Evolutionary conservation across 176 grass and related monocot genomes (phyloP).

Genomic region (Aegilops bicornis): DNA sequence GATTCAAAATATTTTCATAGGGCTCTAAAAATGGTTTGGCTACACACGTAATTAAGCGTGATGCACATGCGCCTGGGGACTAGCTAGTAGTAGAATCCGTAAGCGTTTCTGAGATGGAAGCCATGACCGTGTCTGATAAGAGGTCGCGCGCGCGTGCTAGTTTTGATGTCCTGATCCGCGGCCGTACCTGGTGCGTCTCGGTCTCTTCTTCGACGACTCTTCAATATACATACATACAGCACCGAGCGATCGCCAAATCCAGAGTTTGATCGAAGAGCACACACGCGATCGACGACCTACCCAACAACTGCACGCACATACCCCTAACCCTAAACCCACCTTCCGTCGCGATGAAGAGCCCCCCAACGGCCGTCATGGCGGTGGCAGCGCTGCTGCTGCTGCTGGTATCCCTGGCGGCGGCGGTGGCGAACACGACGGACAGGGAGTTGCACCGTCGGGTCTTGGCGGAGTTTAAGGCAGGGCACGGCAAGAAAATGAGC

Average conservation of each 20-base stretch:
- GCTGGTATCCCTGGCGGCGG: neutral
- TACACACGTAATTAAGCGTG: neutral
- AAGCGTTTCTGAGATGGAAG: neutral
- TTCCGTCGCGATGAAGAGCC: neutral
- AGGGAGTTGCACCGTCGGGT: neutral
- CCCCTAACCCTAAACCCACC: neutral
- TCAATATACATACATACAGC: no score
- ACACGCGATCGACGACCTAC: neutral
- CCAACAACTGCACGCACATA: neutral
- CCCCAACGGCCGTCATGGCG: neutral
- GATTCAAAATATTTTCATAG: neutral
- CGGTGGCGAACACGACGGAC: neutral
- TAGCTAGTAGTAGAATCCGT: neutral
- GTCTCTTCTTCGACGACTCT: neutral
- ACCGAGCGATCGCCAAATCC: neutral
- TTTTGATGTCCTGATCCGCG: no score
- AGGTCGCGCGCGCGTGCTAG: no score
- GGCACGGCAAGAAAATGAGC: neutral
- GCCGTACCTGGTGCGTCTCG: no score
- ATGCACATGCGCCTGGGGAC: neutral
- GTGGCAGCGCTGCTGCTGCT: neutral
- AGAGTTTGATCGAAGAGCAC: neutral
- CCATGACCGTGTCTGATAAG: neutral
- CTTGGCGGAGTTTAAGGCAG: neutral
- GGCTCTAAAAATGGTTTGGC: neutral